phyloP scores from a whole-genome alignment of 345 rosid species.

The Cochlearia excelsa region DNA sequence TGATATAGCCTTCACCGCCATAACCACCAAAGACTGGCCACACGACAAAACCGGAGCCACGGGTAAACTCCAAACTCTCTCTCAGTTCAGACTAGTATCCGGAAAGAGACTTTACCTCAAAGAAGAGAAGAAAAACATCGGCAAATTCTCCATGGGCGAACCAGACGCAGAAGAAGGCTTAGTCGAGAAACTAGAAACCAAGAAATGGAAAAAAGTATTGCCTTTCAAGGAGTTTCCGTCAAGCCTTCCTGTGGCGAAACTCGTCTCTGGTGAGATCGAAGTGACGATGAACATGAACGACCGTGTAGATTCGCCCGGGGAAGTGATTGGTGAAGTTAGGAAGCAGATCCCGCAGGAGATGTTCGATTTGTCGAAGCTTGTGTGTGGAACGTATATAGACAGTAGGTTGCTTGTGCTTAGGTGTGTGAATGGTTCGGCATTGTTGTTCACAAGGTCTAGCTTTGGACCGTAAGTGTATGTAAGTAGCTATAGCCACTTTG shows the following conservation, averaged over 20 bases:
- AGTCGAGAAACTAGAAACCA: constrained; percentile 51
- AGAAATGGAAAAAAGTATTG: constrained; percentile 67
- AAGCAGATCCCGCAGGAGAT: constrained; percentile 77
- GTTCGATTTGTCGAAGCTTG: constrained; percentile 76
- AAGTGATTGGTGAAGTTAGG: constrained; percentile 64
- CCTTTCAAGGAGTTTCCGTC: constrained; percentile 81
- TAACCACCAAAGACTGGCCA: constrained; percentile 68
- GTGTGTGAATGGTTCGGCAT: constrained; percentile 80
- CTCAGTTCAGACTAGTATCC: constrained; percentile 49
- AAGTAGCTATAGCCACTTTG: neutral
- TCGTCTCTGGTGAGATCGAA: constrained; percentile 54
- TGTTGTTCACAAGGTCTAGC: constrained; percentile 58
- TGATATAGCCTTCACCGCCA: constrained; percentile 56
- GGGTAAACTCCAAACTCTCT: constrained; percentile 60
- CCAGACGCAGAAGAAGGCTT: constrained; percentile 45
- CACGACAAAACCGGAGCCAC: constrained; percentile 59
- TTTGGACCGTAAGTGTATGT: constrained; percentile 21
- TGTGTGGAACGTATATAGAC: constrained; percentile 80
- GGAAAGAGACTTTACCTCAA: constrained; percentile 75
- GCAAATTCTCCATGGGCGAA: constrained; percentile 47
- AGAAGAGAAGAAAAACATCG: constrained; percentile 51
- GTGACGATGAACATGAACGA: constrained; percentile 49
- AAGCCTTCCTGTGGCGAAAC: constrained; percentile 82
- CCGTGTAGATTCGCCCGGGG: constrained; percentile 45
- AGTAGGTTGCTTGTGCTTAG: constrained; percentile 71